These are phyloP conservation scores for Aspergillus sclerotiicarbonarius DNA, from an alignment of 495 filamentous ascomycete genomes.

Conservation along the genomic window DNA sequence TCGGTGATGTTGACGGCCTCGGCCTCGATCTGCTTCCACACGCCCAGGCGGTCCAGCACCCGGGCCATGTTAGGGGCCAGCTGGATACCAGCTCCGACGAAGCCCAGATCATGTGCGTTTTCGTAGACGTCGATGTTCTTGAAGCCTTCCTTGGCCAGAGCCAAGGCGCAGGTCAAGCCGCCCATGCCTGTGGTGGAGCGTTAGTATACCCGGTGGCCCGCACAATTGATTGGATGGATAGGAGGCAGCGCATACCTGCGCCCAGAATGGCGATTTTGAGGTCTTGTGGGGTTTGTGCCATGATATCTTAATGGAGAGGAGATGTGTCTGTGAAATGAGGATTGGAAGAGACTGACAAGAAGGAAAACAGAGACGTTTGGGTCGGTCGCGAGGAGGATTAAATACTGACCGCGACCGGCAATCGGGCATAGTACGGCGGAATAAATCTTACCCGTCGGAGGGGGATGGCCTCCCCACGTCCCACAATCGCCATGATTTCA, in stretches of 20 bases:
- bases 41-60: constrained; percentile 66
- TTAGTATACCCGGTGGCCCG: background rate
- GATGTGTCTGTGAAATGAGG: background rate
- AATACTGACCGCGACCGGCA: constrained; percentile 4
- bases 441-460: constrained; percentile 14
- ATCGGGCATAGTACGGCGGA: constrained; percentile 3
- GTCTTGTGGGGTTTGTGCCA: constrained; percentile 37
- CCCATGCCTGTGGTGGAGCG: constrained; percentile 61
- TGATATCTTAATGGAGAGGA: constrained; percentile 10
- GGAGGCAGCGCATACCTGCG: constrained; percentile 25
- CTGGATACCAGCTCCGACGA: constrained; percentile 81
- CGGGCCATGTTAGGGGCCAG: constrained; percentile 78
- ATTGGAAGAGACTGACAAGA: background rate
- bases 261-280: constrained; percentile 45
- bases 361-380: background rate
- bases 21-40: constrained; percentile 63
- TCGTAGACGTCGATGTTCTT: constrained; percentile 72
- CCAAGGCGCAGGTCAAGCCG: constrained; percentile 67
- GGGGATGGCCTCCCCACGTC: constrained; percentile 16
- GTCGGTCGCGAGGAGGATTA: constrained; percentile 1
- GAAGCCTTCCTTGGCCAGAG: constrained; percentile 71
- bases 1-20: constrained; percentile 58
- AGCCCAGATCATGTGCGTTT: constrained; percentile 68
- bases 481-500: constrained; percentile 16
- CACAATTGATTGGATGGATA: background rate